Evolutionary conservation across 139 green algal genomes (phyloP).

Genomic region (Haematococcus lacustris): DNA sequence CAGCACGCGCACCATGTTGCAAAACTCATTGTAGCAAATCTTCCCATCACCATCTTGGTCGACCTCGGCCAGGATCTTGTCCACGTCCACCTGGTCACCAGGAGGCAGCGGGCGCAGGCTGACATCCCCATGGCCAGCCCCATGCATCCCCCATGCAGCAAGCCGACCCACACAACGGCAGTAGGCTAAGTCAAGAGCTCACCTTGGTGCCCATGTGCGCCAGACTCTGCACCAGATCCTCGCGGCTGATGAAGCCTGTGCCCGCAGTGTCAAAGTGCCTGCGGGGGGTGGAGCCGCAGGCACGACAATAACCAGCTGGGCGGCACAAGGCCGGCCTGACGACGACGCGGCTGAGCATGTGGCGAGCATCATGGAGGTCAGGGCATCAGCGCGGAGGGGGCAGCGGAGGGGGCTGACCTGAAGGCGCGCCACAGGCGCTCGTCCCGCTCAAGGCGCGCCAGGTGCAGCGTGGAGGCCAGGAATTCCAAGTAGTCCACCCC

Average conservation of each 20-base stretch:
- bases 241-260: constrained; percentile 35
- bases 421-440: constrained; percentile 24
- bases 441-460: constrained; percentile 20
- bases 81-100: constrained; percentile 1
- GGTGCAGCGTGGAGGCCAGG: constrained; percentile 12
- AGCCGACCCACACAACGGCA: background rate
- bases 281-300: too few relatives aligned
- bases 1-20: constrained; percentile 16
- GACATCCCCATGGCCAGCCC: background rate
- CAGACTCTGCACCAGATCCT: constrained; percentile 19
- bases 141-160: background rate
- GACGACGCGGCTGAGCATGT: too few relatives aligned
- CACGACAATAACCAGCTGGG: too few relatives aligned
- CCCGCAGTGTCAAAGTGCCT: constrained; percentile 39
- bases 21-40: constrained; percentile 28
- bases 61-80: constrained; percentile 12
- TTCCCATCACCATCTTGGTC: constrained; percentile 21
- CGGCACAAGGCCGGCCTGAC: too few relatives aligned
- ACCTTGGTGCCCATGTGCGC: constrained; percentile 3
- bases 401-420: too few relatives aligned
- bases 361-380: too few relatives aligned
- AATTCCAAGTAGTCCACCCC: constrained; percentile 29
- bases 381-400: too few relatives aligned
- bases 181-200: background rate
- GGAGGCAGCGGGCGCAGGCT: background rate